Conservation (phyloP, 192 early-diverging fungal genomes). For the Obelidium mucronatum region DNA sequence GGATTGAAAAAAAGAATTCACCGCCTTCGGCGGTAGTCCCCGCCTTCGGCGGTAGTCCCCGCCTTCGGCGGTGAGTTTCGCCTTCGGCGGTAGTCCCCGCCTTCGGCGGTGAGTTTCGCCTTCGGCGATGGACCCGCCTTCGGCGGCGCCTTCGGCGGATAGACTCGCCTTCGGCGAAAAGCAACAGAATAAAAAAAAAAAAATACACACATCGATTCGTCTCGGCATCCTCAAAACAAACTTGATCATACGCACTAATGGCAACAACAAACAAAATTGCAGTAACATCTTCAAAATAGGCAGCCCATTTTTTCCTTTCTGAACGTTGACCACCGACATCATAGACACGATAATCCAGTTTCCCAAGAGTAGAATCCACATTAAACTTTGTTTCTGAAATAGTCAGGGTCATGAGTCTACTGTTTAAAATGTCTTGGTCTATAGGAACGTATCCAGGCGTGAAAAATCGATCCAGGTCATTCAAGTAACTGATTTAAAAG, state of each 20-base stretch:
- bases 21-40: no score
- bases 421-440: constrained; percentile 70
- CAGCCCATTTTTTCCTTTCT: constrained; percentile 66
- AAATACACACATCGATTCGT: constrained; percentile 50
- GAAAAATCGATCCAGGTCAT: constrained; percentile 57
- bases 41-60: no score
- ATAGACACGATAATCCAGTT: constrained; percentile 66
- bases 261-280: constrained; percentile 70
- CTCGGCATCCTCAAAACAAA: constrained; percentile 57
- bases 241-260: constrained; percentile 64
- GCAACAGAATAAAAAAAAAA: not conserved
- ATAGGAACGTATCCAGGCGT: constrained; percentile 60
- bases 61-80: no score
- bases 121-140: no score
- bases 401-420: constrained; percentile 71
- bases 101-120: no score
- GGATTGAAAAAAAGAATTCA: no score
- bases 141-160: no score
- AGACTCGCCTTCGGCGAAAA: not conserved
- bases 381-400: constrained; percentile 71
- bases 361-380: constrained; percentile 57
- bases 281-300: constrained; percentile 68
- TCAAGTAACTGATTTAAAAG: constrained; percentile 25
- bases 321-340: constrained; percentile 72
- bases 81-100: no score